Evolutionary conservation across 441 rosid species (phyloP).

Genomic region (Theobroma grandiflorum): DNA sequence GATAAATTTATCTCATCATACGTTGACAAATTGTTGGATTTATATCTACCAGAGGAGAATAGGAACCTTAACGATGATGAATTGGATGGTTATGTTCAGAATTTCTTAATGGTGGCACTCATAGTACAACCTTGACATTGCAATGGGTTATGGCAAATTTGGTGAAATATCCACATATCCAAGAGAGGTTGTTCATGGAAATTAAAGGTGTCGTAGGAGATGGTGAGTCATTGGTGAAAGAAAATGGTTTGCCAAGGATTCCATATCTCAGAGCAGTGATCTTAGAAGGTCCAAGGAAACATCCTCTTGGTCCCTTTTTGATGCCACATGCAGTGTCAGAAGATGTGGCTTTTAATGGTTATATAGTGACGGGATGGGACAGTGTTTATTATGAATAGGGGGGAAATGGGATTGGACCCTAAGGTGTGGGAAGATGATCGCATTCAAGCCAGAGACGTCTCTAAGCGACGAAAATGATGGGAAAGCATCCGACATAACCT

Average conservation of each 20-base stretch:
- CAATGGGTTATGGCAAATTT: constrained; percentile 41
- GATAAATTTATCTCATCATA: constrained; percentile 28
- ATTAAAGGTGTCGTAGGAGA: constrained; percentile 28
- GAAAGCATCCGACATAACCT: constrained; percentile 37
- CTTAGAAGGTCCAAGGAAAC: constrained; percentile 28
- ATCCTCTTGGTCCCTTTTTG: constrained; percentile 27
- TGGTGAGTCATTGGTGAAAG: constrained; percentile 5
- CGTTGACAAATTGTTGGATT: constrained; percentile 31
- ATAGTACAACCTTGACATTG: constrained; percentile 4
- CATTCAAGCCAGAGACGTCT: constrained; percentile 52
- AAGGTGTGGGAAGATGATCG: constrained; percentile 55
- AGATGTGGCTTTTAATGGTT: constrained; percentile 15
- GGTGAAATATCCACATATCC: constrained; percentile 33
- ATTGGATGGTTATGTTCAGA: constrained; percentile 23
- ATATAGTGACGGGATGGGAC: constrained; percentile 29
- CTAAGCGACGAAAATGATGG: neutral
- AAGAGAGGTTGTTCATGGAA: constrained; percentile 30
- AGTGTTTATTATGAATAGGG: constrained; percentile 40
- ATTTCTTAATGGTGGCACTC: constrained; percentile 33
- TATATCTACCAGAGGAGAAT: constrained; percentile 27
- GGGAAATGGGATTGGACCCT: constrained; percentile 57
- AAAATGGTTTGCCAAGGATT: constrained; percentile 27
- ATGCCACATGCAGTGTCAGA: constrained; percentile 27
- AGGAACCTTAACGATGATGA: constrained; percentile 31
- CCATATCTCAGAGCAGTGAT: constrained; percentile 35